phyloP scores from a whole-genome alignment of 345 rosid genomes.

The Gossypium rotundifolium region DNA sequence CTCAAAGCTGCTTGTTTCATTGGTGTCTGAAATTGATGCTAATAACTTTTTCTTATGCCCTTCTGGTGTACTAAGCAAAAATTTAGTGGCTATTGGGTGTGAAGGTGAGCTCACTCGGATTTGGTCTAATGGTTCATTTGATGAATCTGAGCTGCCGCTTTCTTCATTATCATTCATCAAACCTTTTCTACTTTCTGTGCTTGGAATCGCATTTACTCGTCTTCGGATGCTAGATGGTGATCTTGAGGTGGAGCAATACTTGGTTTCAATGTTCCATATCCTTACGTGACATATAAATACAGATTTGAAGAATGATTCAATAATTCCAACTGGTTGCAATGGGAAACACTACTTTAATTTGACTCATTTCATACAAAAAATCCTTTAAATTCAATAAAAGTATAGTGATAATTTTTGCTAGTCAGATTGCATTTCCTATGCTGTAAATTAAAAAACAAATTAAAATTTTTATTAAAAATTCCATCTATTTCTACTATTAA shows the following conservation, averaged over 20 bases:
- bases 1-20: constrained; percentile 25
- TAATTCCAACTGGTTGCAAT: neutral
- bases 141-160: constrained; percentile 14
- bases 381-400: no score
- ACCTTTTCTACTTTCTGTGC: constrained; percentile 33
- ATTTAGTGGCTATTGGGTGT: constrained; percentile 7
- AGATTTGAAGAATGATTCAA: neutral
- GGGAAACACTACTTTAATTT: neutral
- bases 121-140: constrained; percentile 22
- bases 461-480: no score
- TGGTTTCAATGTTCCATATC: constrained; percentile 59
- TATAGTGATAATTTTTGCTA: no score
- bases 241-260: constrained; percentile 28
- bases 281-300: constrained; percentile 41
- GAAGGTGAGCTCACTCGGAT: neutral
- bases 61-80: constrained; percentile 48
- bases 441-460: no score
- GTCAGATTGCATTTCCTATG: no score
- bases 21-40: constrained; percentile 23
- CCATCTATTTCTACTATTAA: no score
- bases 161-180: constrained; percentile 31
- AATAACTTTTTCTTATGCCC: constrained; percentile 32
- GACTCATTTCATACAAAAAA: no score
- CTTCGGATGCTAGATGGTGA: constrained; percentile 52
- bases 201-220: constrained; percentile 62